Base-by-base conservation (phyloP, 192 early-diverging fungal genomes). In the Umbelopsis ramanniana region DNA sequence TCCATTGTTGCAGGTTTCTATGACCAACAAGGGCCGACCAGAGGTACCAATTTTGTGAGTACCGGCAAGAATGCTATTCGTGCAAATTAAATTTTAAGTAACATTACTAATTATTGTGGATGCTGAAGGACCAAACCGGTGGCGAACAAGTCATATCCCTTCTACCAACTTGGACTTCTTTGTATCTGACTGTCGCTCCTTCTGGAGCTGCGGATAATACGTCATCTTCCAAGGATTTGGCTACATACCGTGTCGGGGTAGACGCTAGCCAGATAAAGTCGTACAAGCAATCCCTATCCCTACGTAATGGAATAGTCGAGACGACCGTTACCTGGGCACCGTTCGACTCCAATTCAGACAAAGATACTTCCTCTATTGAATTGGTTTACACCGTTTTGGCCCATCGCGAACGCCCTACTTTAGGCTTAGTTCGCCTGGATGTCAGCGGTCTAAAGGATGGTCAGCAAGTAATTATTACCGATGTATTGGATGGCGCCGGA, bases 1-100 rank as follows among this genome's bases (percentile, higher is more conserved):
- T 79, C 77, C n/a, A 79, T 74, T 35, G 73, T 79, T 10, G 77
- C 77, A 4, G 77, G 77, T 1, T 79, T 79, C 35, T 79, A 74
- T 55, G 77, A 72, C 10, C 69, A 74, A 8, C 73, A 74, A 45
- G 37, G 47, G 33, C 23, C 66, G 15, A 79, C 77, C 11, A 35
- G 45, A 29, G 77, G 77, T 23, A 79, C 77, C 73, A 79, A 79
- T 43, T 79, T 79, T 55, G 77, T 79, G 72, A 71, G 69, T 66
- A 68, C 37, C 29, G 23, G 35, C 45, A 17, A 19, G 48, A 17
- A 43, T 43, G 40, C 11, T 11, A 0, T 12, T 43, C 40, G 40
- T 2, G 1, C 40, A 43, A 43, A 43, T 43, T 43, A 43, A 43
- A 43, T 43, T 43, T 43, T 43, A 43, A 12, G 40, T 43, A 43